These are phyloP conservation scores for Flaveria floridana DNA, from an alignment of 140 eudicot genomes.

Conservation along the genomic window DNA sequence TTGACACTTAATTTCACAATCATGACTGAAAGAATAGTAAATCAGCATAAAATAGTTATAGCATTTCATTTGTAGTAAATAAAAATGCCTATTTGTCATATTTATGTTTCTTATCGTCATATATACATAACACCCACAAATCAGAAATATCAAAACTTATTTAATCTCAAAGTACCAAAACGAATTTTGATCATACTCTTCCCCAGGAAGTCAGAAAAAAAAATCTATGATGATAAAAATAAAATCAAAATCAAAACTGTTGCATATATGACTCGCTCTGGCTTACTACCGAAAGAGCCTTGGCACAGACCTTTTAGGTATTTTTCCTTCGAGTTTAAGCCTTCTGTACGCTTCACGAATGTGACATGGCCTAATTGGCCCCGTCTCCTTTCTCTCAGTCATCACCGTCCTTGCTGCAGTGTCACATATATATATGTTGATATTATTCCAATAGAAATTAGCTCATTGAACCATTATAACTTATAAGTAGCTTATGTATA, in stretches of 20 bases:
- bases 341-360: conserved; percentile 88
- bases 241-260: conserved; percentile 10
- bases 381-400: conserved; percentile 76
- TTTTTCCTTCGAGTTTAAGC: conserved; percentile 80
- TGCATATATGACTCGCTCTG: background rate
- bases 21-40: conserved; percentile 1
- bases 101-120: conserved; percentile 16
- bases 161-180: background rate
- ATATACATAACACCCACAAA: background rate
- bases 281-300: conserved; percentile 69
- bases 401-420: conserved; percentile 77
- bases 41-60: background rate
- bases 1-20: background rate
- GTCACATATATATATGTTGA: background rate
- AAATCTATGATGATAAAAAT: background rate
- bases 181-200: background rate
- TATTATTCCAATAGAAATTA: background rate
- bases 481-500: background rate
- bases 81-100: conserved; percentile 12
- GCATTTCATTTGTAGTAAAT: background rate
- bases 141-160: background rate
- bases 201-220: conserved; percentile 4
- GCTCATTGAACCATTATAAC: background rate
- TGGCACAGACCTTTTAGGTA: conserved; percentile 77
- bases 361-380: conserved; percentile 94